These are phyloP conservation scores for Corylus avellana DNA, from an alignment of 306 rosid genomes.

Conservation along the genomic window DNA sequence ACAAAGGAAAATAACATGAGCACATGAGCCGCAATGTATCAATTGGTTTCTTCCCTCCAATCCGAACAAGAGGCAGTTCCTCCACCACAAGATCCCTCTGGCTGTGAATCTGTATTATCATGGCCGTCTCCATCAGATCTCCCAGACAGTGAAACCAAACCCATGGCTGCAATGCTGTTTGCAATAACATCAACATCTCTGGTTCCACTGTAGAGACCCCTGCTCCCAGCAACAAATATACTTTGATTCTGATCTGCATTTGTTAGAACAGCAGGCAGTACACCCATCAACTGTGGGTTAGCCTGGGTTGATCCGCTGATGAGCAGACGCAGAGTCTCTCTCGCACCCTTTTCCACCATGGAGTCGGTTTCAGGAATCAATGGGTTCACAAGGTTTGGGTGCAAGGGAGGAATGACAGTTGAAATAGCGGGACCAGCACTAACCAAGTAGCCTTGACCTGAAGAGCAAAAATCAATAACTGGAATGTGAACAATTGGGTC, in stretches of 20 bases:
- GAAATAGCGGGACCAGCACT: constrained; percentile 87
- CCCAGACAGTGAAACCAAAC: constrained; percentile 75
- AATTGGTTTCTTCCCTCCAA: constrained; percentile 30
- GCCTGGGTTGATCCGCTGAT: constrained; percentile 73
- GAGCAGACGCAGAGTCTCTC: constrained; percentile 88
- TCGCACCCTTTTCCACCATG: constrained; percentile 78
- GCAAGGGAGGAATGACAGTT: constrained; percentile 72
- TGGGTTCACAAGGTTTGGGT: constrained; percentile 64
- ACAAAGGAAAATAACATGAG: constrained; percentile 10
- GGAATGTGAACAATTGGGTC: constrained; percentile 95
- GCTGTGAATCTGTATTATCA: constrained; percentile 27
- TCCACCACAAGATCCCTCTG: constrained; percentile 45
- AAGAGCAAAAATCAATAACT: constrained; percentile 85
- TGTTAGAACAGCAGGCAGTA: constrained; percentile 67
- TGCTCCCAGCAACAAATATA: constrained; percentile 71
- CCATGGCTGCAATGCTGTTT: constrained; percentile 81
- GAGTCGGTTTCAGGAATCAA: constrained; percentile 72
- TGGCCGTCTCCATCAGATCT: constrained; percentile 36
- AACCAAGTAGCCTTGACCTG: constrained; percentile 90
- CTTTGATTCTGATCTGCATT: constrained; percentile 52
- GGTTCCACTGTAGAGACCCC: constrained; percentile 72
- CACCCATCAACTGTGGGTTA: constrained; percentile 57
- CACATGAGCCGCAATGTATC: constrained; percentile 9
- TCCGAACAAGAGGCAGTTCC: constrained; percentile 35
- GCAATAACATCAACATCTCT: constrained; percentile 72